Evolutionary conservation across 2,329 filamentous ascomycete genomes (phyloP).

Genomic region (Claviceps citrina): DNA sequence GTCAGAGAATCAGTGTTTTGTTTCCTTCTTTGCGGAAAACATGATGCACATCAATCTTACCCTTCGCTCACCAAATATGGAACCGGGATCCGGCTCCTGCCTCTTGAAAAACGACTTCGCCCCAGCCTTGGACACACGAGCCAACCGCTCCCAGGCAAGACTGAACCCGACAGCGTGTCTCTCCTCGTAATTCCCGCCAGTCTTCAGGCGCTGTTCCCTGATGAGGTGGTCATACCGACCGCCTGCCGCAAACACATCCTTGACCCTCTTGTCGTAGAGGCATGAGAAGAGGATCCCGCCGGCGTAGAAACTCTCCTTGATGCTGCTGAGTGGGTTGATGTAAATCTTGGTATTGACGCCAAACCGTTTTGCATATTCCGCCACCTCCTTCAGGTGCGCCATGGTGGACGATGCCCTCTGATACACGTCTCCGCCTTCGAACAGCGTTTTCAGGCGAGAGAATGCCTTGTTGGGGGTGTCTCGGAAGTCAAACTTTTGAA

Average conservation of each 20-base stretch:
- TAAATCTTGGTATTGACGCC: conserved; percentile 65
- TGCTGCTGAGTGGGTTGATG: conserved; percentile 68
- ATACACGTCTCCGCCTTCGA: conserved; percentile 49
- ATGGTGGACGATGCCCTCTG: conserved; percentile 63
- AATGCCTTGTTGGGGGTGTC: conserved; percentile 43
- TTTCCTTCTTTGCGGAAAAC: not conserved
- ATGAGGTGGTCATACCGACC: conserved; percentile 87
- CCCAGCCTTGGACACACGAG: conserved; percentile 43
- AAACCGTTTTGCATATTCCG: conserved; percentile 61
- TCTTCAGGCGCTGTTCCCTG: conserved; percentile 61
- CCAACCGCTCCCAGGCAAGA: conserved; percentile 71
- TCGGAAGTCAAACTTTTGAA: conserved; percentile 82
- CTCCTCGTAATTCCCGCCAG: conserved; percentile 44
- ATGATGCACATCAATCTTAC: no score
- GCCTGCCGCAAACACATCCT: conserved; percentile 80
- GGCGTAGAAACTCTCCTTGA: conserved; percentile 82
- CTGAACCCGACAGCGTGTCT: conserved; percentile 86
- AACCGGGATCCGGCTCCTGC: conserved; percentile 43
- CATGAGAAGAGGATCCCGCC: conserved; percentile 83
- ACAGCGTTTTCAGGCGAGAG: conserved; percentile 40
- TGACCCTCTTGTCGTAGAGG: conserved; percentile 68
- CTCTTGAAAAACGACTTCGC: conserved; percentile 54
- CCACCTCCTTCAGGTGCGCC: conserved; percentile 64
- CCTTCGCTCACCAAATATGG: conserved; percentile 46
- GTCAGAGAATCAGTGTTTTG: not conserved